Evolutionary conservation across 345 rosid genomes (phyloP).

Genomic region (Eucalyptus dawsonii): DNA sequence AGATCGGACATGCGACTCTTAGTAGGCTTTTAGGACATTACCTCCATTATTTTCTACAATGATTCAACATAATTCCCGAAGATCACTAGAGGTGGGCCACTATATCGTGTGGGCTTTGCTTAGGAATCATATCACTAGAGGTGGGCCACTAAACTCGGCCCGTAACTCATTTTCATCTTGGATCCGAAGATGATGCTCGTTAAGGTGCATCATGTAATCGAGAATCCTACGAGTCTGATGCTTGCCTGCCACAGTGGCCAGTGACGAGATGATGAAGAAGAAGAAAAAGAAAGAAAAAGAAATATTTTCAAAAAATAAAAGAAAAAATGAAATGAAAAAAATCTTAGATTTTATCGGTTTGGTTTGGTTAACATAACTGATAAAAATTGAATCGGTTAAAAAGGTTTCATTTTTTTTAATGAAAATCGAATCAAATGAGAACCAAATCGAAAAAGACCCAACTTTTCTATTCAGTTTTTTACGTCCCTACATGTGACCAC

Average conservation of each 20-base stretch:
- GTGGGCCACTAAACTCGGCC: background rate
- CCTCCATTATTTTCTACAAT: background rate
- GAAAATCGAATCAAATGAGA: too few species aligned
- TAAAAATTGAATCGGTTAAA: accelerated
- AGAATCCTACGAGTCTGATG: background rate
- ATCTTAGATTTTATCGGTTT: too few species aligned
- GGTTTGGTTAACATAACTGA: accelerated
- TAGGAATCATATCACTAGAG: background rate
- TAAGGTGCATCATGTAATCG: background rate
- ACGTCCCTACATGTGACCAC: too few species aligned
- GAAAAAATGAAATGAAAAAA: too few species aligned
- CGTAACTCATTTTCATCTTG: background rate
- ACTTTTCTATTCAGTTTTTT: accelerated
- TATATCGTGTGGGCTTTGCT: background rate
- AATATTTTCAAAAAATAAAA: too few species aligned
- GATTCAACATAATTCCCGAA: background rate
- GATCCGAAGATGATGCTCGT: background rate
- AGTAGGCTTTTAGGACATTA: background rate
- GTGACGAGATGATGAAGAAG: too few species aligned
- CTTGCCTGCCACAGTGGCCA: accelerated
- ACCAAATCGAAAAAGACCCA: accelerated
- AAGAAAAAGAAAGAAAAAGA: too few species aligned
- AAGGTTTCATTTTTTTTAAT: accelerated
- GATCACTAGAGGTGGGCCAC: background rate
- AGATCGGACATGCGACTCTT: background rate